A percentile compares a stretch with the other conserved stretches of the same genome.
Conservation (phyloP, 352 stramenopile genomes). For the Pythium rhizo-oryzae region DNA sequence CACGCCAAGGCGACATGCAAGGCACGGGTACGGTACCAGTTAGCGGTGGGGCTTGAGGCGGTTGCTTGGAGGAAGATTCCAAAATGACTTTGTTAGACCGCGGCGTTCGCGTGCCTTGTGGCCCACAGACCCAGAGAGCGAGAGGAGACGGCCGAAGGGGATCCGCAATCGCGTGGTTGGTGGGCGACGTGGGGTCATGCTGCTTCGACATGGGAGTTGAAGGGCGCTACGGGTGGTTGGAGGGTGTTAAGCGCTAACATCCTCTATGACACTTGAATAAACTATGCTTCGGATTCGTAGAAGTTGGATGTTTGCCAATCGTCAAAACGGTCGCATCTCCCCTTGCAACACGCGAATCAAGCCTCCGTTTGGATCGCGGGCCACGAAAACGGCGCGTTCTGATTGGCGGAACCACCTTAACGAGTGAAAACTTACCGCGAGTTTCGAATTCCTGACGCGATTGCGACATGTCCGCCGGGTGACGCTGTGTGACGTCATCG, state of each 20-base stretch:
- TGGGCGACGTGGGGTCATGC: conserved; percentile 15
- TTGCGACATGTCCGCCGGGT: neutral
- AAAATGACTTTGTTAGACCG: conserved; percentile 9
- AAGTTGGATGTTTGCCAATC: neutral
- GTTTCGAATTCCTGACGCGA: neutral
- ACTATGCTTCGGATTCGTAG: neutral
- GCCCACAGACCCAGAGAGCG: neutral
- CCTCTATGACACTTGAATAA: conserved; percentile 11
- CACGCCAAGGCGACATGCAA: conserved; percentile 1
- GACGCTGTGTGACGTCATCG: conserved; percentile 18
- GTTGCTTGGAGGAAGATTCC: conserved; percentile 18
- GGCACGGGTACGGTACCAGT: conserved; percentile 28
- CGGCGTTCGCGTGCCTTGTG: neutral
- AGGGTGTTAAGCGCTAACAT: conserved; percentile 14
- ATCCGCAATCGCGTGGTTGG: conserved; percentile 18
- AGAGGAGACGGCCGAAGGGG: neutral
- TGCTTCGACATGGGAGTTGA: conserved; percentile 1
- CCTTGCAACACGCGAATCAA: conserved; percentile 9
- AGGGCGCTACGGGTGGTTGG: conserved; percentile 13
- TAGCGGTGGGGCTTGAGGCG: conserved; percentile 7
- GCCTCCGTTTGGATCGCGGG: neutral
- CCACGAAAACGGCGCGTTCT: neutral
- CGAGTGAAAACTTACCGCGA: conserved; percentile 1
- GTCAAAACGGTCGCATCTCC: conserved; percentile 1
- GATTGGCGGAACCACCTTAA: conserved; percentile 17